phyloP scores from a whole-genome alignment of 495 filamentous ascomycete genomes.

The Lasiosphaeris hirsuta region DNA sequence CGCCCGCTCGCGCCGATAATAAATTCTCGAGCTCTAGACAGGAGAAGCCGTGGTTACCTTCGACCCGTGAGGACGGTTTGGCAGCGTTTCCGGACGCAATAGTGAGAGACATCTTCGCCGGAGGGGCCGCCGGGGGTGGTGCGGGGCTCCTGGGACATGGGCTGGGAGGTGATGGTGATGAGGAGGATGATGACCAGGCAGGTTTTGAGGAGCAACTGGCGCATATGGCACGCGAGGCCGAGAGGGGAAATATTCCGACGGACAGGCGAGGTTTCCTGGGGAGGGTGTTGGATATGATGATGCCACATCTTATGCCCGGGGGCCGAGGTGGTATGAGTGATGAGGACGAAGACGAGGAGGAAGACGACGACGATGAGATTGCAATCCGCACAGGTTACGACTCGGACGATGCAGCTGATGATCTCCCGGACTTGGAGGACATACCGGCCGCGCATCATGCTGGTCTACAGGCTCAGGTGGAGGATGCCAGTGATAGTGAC shows the following conservation, averaged over 20 bases:
- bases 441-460: not conserved
- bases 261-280: not conserved
- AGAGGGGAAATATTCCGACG: not conserved
- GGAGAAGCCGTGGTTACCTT: constrained; percentile 27
- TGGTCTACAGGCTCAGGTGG: not conserved
- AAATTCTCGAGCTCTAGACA: constrained; percentile 44
- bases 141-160: not conserved
- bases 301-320: not conserved
- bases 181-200: not conserved
- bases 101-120: too few species aligned
- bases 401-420: not conserved
- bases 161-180: not conserved
- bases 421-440: too few species aligned
- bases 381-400: constrained; percentile 9
- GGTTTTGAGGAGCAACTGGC: not conserved
- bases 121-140: too few species aligned
- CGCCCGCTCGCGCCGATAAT: constrained; percentile 49
- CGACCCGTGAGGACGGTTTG: not conserved
- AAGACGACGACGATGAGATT: constrained; percentile 17
- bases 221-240: not conserved
- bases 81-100: not conserved
- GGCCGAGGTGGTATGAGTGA: constrained; percentile 16
- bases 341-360: constrained; percentile 16
- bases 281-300: not conserved
- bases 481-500: not conserved